Base-by-base conservation (phyloP, 1,284 basidiomycete species). In the Anthracocystis walkeri region DNA sequence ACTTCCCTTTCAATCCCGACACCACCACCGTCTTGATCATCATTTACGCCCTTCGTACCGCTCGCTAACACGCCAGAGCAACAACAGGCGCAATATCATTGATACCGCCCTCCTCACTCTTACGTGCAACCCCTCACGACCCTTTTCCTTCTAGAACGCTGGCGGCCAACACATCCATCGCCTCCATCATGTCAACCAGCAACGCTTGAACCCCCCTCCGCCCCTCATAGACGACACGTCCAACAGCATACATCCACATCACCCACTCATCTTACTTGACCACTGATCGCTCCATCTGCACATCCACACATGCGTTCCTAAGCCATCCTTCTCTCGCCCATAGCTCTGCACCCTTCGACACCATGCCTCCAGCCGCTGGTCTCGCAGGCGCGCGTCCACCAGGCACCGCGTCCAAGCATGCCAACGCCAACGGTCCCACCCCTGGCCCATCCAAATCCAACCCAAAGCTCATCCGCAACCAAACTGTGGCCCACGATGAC, bases 371-470 rank as follows among this genome's bases (percentile, higher is more conserved):
- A 16, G 54, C 54, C 27, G 61, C 57, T 51, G 54, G 42, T 7
- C 42, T 44, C 18, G 45, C 18, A 50, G 67, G 58, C 42, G 58
- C 50, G 4, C 62, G 62, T 20, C 67, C 67, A 33, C 67, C 67
- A 58, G 58, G 49, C 49, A 40, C 45, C 6, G 27, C 48, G 3
- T 2, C 25, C 44, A 60, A 58, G n/a, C 31, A 45, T n/a, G 58
- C 48, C 23, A 51, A 56, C n/a, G 65, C 33, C 20, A 6, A 50
- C 20, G 31, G 10, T 1, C 31, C 55, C n/a, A 27, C 57, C 31
- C n/a, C 55, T 16, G 57, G 33, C 25, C 58, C 62, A 23, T 65
- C 54, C 58, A 74, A 68, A 50, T 41, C 58, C 59, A 63, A 70
- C 38, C n/a, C 50, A 31, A 75, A 70, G 16, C 33, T 31, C 21